phyloP scores from a whole-genome alignment of 1,284 basidiomycete genomes.

The Melampsora larici-populina region DNA sequence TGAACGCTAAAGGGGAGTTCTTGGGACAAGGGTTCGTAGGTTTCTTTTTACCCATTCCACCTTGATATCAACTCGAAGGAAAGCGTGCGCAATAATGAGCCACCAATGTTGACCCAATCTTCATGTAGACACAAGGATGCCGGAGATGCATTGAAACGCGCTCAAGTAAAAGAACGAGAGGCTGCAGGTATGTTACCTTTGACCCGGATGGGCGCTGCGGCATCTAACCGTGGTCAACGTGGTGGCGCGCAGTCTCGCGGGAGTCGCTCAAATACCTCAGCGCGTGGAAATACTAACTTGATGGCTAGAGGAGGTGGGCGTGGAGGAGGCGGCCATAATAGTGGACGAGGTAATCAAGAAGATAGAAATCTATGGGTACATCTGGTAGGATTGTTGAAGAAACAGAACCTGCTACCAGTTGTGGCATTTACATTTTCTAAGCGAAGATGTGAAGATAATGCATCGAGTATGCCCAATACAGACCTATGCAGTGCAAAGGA shows the following conservation, averaged over 20 bases:
- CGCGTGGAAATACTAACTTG: constrained; percentile 55
- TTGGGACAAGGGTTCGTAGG: constrained; percentile 64
- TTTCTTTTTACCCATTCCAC: constrained; percentile 24
- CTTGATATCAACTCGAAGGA: not conserved
- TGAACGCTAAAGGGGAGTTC: constrained; percentile 78
- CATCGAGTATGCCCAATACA: constrained; percentile 77
- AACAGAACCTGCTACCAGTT: constrained; percentile 81
- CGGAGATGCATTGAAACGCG: constrained; percentile 73
- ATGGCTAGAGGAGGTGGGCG: not conserved
- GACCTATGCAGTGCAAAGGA: constrained; percentile 81
- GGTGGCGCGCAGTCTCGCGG: constrained; percentile 31
- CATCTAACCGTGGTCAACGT: constrained; percentile 46
- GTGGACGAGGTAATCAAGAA: constrained; percentile 64
- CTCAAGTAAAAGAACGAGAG: constrained; percentile 55
- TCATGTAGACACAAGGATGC: constrained; percentile 76
- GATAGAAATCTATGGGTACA: constrained; percentile 95
- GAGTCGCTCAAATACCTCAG: constrained; percentile 52
- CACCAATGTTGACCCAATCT: not conserved
- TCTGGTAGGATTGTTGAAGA: constrained; percentile 78
- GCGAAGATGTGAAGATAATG: constrained; percentile 94
- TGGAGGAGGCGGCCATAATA: constrained; percentile 55
- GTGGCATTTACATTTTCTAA: constrained; percentile 98
- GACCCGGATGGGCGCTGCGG: constrained; percentile 44
- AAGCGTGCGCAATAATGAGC: not conserved
- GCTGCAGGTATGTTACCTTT: constrained; percentile 46